phyloP scores from a whole-genome alignment of 257 asterid species.

The Fraxinus quadrangulata region DNA sequence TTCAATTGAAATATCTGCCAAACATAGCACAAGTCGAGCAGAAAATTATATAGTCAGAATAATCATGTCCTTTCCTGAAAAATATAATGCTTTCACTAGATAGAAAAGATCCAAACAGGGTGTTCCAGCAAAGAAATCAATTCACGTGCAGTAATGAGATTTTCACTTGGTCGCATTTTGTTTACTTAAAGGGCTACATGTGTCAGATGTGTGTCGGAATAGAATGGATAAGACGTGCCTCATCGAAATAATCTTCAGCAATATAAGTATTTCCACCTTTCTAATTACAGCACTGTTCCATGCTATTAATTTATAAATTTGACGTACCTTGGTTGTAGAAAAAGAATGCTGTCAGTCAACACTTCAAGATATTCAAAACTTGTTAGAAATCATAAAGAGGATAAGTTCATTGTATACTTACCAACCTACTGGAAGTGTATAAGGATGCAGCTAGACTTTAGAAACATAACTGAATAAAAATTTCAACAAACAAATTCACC shows the following conservation, averaged over 20 bases:
- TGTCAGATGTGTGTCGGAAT: background rate
- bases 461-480: too few species aligned
- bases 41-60: background rate
- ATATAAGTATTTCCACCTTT: background rate
- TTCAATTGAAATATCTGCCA: constrained; percentile 4
- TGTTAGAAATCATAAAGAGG: background rate
- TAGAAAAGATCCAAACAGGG: too few species aligned
- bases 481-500: constrained; percentile 14
- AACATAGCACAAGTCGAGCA: background rate
- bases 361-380: background rate
- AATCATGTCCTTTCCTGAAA: too few species aligned
- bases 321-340: background rate
- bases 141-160: background rate
- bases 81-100: background rate
- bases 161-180: background rate
- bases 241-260: background rate
- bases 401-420: background rate
- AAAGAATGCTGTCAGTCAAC: too few species aligned
- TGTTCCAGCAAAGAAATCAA: background rate
- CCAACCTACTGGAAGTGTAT: background rate
- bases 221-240: background rate
- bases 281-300: background rate
- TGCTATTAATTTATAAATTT: background rate
- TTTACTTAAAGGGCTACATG: background rate
- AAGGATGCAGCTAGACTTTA: too few species aligned